Conservation (phyloP, 1,139 yeast species). For the Lodderomyces metapsilosis region DNA sequence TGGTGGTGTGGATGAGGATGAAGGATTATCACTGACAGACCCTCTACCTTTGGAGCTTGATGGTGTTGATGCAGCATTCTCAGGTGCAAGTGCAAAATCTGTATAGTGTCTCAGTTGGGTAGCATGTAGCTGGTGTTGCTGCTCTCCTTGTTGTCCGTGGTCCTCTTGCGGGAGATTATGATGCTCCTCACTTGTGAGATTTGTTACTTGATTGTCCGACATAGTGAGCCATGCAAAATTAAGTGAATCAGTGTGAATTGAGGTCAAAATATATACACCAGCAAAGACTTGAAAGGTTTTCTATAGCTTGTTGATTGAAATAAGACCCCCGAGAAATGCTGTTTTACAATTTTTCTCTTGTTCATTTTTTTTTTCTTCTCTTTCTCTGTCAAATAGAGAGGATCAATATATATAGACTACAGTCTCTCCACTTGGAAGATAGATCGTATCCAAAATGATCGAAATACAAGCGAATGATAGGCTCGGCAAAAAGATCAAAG, state of each 20-base stretch:
- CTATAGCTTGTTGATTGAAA: too few relatives aligned
- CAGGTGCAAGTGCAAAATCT: background rate
- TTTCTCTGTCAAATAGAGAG: too few relatives aligned
- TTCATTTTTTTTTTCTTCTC: too few relatives aligned
- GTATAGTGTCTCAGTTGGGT: background rate
- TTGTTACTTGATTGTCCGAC: background rate
- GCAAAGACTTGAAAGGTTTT: too few relatives aligned
- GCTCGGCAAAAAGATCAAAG: conserved; percentile 83
- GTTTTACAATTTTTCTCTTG: too few relatives aligned
- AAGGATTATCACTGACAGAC: conserved; percentile 1
- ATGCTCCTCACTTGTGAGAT: background rate
- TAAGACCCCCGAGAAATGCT: too few relatives aligned
- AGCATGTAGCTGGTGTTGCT: background rate
- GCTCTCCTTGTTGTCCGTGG: conserved; percentile 5
- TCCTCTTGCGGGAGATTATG: background rate
- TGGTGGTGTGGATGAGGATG: conserved; percentile 7
- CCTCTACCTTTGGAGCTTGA: conserved; percentile 3
- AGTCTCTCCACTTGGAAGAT: too few relatives aligned
- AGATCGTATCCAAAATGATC: conserved; percentile 30
- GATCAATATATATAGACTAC: too few relatives aligned
- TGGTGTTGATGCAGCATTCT: background rate
- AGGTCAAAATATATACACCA: too few relatives aligned
- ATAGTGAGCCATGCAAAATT: background rate
- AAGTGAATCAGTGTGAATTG: background rate
- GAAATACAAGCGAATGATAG: conserved; percentile 45